Percentiles rank a stretch among this genome's conserved stretches.
These are phyloP conservation scores for Penicillium subrubescens DNA, from an alignment of 495 filamentous ascomycete species.

Conservation along the genomic window DNA sequence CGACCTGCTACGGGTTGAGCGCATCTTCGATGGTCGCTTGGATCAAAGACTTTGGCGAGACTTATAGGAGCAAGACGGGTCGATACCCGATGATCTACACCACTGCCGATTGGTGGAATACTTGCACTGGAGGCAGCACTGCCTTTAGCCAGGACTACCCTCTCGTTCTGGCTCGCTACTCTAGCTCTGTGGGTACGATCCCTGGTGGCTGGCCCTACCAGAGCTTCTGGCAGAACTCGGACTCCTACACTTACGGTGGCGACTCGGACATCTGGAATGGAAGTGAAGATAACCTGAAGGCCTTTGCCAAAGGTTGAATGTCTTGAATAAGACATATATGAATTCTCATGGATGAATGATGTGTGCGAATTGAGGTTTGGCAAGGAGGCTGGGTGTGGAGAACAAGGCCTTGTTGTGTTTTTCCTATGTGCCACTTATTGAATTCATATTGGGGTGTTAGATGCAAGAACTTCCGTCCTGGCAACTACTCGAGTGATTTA, in stretches of 20 bases:
- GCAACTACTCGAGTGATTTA: too few species aligned
- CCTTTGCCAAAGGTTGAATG: slow-evolving; percentile 17
- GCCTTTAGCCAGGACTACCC: slow-evolving; percentile 55
- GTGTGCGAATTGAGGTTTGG: not conserved
- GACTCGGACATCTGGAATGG: slow-evolving; percentile 35
- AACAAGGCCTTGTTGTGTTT: not conserved
- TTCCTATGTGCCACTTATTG: not conserved
- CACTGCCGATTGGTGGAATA: slow-evolving; percentile 62
- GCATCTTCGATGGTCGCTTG: slow-evolving; percentile 57
- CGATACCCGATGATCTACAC: slow-evolving; percentile 64
- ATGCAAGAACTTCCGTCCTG: not conserved
- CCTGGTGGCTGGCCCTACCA: slow-evolving; percentile 62
- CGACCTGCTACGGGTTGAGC: slow-evolving; percentile 56
- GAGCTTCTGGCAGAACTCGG: slow-evolving; percentile 60
- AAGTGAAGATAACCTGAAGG: slow-evolving; percentile 17
- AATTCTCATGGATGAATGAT: not conserved
- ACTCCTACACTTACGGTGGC: slow-evolving; percentile 32
- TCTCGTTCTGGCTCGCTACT: slow-evolving; percentile 60
- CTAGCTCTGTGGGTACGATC: slow-evolving; percentile 48
- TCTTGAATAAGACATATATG: not conserved
- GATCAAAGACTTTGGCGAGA: slow-evolving; percentile 61
- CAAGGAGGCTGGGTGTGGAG: not conserved
- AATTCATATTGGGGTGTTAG: not conserved
- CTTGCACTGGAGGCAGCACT: slow-evolving; percentile 59
- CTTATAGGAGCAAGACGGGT: slow-evolving; percentile 52